phyloP scores from a whole-genome alignment of 805 yeast species.

The Sungouiozyma intestinalis region DNA sequence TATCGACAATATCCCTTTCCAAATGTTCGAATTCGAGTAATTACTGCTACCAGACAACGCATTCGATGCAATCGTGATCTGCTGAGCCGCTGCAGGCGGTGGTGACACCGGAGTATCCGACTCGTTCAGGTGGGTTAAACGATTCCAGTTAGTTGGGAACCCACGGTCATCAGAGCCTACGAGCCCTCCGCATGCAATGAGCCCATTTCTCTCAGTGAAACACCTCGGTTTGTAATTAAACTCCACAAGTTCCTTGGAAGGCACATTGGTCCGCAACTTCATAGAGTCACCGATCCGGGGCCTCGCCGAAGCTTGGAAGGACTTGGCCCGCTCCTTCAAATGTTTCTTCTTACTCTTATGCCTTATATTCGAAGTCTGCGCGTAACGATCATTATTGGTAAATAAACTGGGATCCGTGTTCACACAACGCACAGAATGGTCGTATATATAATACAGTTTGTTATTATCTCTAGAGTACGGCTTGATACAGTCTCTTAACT shows the following conservation, averaged over 20 bases:
- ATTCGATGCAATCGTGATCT: constrained; percentile 23
- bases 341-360: neutral
- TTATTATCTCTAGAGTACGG: constrained; percentile 34
- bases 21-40: constrained; percentile 25
- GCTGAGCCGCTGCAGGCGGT: constrained; percentile 13
- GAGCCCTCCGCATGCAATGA: constrained; percentile 44
- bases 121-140: constrained; percentile 8
- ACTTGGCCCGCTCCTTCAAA: neutral
- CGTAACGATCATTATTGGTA: neutral
- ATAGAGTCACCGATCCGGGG: neutral
- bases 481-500: constrained; percentile 62
- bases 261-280: constrained; percentile 8
- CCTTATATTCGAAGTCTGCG: neutral
- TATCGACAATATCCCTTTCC: constrained; percentile 42
- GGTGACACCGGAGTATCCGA: constrained; percentile 6
- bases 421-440: constrained; percentile 40
- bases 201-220: constrained; percentile 45
- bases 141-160: constrained; percentile 22
- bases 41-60: constrained; percentile 20
- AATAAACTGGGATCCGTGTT: constrained; percentile 26
- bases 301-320: neutral
- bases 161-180: constrained; percentile 31
- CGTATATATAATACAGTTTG: constrained; percentile 48
- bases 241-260: constrained; percentile 32
- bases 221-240: constrained; percentile 65